Base-by-base conservation (phyloP, 345 rosid species). In the Anastatica hierochuntica region DNA sequence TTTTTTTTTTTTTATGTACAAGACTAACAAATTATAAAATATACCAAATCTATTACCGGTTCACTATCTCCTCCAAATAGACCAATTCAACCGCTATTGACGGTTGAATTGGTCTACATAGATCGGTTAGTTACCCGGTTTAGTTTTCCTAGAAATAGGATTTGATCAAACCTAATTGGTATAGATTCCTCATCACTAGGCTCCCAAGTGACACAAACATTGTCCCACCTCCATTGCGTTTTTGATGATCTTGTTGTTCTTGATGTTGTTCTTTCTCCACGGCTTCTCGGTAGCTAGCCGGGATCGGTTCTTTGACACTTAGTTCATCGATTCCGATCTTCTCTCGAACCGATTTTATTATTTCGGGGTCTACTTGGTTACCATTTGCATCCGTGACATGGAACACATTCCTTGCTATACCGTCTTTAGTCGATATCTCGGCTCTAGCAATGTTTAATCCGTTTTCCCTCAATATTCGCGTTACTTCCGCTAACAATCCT, bases 371-470 rank as follows among this genome's bases (percentile, higher is more conserved):
- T 0, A 81, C 76, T 1, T 60, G 72, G 51, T 79, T 73, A 12
- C 98, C 98, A 0, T 71, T 54, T 3, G 79, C 88, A 58, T 92
- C 94, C 0, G 95, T 85, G 23, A 88, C 94, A 8, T 85, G 76
- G 73, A 92, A 92, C 7, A 81, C 66, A 29, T 92, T 88, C 29
- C 33, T 18, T 1, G 86, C 95, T 55, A 53, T 68, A 29, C 78
- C 79, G 0, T 56, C 68, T 8, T 72, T 37, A 0, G 97, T 92
- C 18, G 97, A 79, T 50, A 92, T 67, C 60, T 92, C 98, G 0
- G 95, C 95, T 71, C 94, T 80, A 10, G 94, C 90, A 51, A 92
- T 83, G 26, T 75, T 85, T n/a, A 77, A 84, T 10, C 94, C 90
- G 30, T 85, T 88, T 60, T 92, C 98, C 30, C 98, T 69, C 44